Conservation (phyloP, 306 rosid species). For the Cucurbita ficifolia region DNA sequence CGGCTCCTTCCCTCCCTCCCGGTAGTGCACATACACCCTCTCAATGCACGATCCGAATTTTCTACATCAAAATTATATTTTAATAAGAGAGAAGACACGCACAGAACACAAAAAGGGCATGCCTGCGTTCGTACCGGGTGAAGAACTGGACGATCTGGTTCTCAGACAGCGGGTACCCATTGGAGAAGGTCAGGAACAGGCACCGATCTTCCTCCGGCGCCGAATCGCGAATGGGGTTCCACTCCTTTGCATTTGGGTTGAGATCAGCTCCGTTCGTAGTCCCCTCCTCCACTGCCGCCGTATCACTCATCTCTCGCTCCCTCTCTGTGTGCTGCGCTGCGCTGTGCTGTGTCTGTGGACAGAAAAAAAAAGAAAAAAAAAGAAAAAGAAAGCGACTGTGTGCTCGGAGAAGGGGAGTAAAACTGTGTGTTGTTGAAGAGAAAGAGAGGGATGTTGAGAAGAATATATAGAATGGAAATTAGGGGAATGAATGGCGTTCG, state of each 20-base stretch:
- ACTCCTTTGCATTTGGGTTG: slow-evolving; percentile 24
- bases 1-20: neutral
- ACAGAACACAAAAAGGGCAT: too few relatives aligned
- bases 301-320: neutral
- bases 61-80: slow-evolving; percentile 3
- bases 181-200: slow-evolving; percentile 28
- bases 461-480: neutral
- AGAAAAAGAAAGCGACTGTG: neutral
- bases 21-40: slow-evolving; percentile 9
- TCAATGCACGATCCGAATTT: slow-evolving; percentile 25
- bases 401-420: neutral
- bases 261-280: neutral
- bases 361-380: neutral
- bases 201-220: slow-evolving; percentile 21
- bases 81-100: too few relatives aligned
- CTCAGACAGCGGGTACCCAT: slow-evolving; percentile 12
- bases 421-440: neutral
- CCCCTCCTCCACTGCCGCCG: neutral
- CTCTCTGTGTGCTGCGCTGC: too few relatives aligned
- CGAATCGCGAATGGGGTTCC: slow-evolving; percentile 1
- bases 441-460: neutral
- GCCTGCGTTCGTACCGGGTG: slow-evolving; percentile 8
- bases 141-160: slow-evolving; percentile 18
- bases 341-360: neutral
- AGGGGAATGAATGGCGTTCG: slow-evolving; percentile 1